These are phyloP conservation scores for Fusarium sp. DNA, from an alignment of 2,329 filamentous ascomycete species.

Conservation along the genomic window DNA sequence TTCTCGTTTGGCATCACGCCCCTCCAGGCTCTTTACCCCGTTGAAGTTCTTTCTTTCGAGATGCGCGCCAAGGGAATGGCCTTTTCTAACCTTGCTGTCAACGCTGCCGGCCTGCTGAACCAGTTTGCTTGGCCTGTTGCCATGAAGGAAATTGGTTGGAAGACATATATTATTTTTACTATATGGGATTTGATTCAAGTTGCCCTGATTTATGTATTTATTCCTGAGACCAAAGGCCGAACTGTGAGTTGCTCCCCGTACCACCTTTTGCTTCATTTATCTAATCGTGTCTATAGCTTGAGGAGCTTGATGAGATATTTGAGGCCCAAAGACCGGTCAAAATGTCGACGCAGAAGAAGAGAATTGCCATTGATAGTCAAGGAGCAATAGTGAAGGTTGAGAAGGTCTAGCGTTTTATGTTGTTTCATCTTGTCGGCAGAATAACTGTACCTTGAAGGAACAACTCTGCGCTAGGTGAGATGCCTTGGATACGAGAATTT, in stretches of 20 bases:
- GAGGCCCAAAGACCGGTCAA: not conserved
- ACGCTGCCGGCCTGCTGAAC: conserved; percentile 57
- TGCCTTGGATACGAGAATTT: too few species aligned
- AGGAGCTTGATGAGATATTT: not conserved
- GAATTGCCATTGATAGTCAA: not conserved
- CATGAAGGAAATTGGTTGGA: conserved; percentile 60
- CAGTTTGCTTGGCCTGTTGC: conserved; percentile 58
- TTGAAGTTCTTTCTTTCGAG: conserved; percentile 62
- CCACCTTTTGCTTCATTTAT: not conserved
- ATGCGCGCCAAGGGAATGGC: conserved; percentile 65
- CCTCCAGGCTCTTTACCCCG: conserved; percentile 53
- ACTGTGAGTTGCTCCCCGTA: not conserved
- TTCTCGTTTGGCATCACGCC: not conserved
- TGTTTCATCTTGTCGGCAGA: too few species aligned
- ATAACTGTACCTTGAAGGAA: too few species aligned
- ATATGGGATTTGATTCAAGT: conserved; percentile 52
- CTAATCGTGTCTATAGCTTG: not conserved
- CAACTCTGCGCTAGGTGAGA: too few species aligned
- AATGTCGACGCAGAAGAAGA: not conserved
- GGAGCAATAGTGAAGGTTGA: not conserved
- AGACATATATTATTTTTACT: conserved; percentile 59
- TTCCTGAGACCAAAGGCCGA: not conserved
- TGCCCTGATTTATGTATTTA: not conserved
- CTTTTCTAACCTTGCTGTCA: conserved; percentile 55
- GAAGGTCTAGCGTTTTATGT: not conserved